These are phyloP conservation scores for Solidago caesia DNA, from an alignment of 129 eudicot genomes.

Conservation along the genomic window DNA sequence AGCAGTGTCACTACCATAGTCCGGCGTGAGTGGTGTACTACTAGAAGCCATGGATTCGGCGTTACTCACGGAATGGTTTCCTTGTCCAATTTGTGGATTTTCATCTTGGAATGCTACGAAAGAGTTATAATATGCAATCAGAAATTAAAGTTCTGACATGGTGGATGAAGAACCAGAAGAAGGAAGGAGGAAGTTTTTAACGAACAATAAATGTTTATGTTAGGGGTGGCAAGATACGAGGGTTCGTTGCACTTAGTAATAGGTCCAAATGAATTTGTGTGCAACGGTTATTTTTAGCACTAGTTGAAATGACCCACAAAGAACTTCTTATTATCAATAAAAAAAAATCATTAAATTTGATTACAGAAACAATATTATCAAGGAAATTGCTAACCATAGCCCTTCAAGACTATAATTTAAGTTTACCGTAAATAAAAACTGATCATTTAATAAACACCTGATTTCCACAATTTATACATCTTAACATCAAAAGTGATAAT, in stretches of 20 bases:
- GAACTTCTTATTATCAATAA: no score
- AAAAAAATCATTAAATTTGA: no score
- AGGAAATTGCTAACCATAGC: no score
- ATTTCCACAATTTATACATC: no score
- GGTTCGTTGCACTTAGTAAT: background rate
- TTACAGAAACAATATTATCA: no score
- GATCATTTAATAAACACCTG: no score
- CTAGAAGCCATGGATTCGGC: constrained; percentile 49
- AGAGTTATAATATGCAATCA: constrained; percentile 7
- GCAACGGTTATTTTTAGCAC: background rate
- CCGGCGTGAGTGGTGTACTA: constrained; percentile 62
- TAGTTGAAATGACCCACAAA: background rate
- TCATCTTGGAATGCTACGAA: constrained; percentile 85
- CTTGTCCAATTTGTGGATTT: constrained; percentile 41
- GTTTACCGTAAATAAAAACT: no score
- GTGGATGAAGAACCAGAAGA: background rate
- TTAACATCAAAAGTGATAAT: no score
- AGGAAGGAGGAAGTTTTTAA: background rate
- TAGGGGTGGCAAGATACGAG: background rate
- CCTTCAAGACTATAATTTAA: no score
- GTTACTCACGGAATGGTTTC: constrained; percentile 33
- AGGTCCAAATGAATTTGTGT: no score
- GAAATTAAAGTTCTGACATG: constrained; percentile 8
- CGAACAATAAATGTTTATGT: background rate
- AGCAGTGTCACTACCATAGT: constrained; percentile 90